phyloP scores from a whole-genome alignment of 306 rosid species.

The Canavalia gladiata region DNA sequence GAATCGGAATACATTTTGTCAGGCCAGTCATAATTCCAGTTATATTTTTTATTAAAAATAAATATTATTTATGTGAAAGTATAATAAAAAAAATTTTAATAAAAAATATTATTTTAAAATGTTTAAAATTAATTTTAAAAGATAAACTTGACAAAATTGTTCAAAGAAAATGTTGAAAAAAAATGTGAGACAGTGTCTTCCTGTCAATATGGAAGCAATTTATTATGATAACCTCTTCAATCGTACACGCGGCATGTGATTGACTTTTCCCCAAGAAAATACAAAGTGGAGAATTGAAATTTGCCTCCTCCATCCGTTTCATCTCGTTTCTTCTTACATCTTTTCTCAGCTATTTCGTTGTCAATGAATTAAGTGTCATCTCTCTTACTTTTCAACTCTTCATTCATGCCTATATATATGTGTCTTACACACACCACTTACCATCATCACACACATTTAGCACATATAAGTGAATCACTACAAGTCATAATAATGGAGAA shows the following conservation, averaged over 20 bases:
- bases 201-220: not conserved
- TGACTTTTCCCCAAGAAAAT: not conserved
- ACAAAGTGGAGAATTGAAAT: not conserved
- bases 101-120: too few species aligned
- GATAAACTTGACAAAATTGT: too few species aligned
- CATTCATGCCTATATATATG: not conserved
- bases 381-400: not conserved
- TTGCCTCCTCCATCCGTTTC: not conserved
- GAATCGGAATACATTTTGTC: too few species aligned
- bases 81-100: too few species aligned
- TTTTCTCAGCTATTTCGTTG: not conserved
- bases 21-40: too few species aligned
- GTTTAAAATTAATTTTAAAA: too few species aligned
- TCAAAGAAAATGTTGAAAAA: too few species aligned
- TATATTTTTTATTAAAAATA: too few species aligned
- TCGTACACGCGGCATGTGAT: not conserved
- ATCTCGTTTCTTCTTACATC: not conserved
- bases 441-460: not conserved
- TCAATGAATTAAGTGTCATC: not conserved
- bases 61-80: too few species aligned
- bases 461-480: not conserved
- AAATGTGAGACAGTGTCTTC: too few species aligned
- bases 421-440: not conserved
- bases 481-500: conserved; percentile 4
- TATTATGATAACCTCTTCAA: not conserved